phyloP scores from a whole-genome alignment of 2,329 filamentous ascomycete genomes.

The Epichloe sp. region DNA sequence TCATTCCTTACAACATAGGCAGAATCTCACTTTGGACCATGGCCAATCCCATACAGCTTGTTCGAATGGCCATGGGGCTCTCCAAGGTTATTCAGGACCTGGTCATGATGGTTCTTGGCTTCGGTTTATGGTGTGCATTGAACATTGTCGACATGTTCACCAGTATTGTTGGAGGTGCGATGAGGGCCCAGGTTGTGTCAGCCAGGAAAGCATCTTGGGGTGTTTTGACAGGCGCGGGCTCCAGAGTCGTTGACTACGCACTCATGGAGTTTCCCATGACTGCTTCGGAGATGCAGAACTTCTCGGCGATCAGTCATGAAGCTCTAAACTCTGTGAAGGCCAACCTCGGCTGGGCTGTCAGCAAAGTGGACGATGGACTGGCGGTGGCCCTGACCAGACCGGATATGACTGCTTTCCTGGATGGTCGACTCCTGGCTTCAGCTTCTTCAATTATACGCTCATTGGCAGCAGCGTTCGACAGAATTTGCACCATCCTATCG shows the following conservation, averaged over 20 bases:
- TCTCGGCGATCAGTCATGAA: conserved; percentile 63
- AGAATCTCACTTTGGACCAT: conserved; percentile 69
- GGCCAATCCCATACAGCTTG: conserved; percentile 65
- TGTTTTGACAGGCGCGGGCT: conserved; percentile 28
- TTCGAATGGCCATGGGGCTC: conserved; percentile 57
- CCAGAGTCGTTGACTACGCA: conserved; percentile 36
- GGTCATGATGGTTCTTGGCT: conserved; percentile 50
- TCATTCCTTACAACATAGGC: conserved; percentile 83
- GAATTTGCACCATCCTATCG: conserved; percentile 17
- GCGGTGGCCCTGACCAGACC: conserved; percentile 33
- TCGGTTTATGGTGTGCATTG: conserved; percentile 30
- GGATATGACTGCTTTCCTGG: conserved; percentile 18
- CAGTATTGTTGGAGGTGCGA: conserved; percentile 19
- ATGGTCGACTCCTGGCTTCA: conserved; percentile 7
- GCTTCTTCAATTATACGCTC: conserved; percentile 2
- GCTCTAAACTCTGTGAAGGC: conserved; percentile 49
- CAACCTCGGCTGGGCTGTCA: conserved; percentile 30
- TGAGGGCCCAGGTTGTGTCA: conserved; percentile 17
- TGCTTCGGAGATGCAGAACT: conserved; percentile 56
- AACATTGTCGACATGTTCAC: conserved; percentile 26
- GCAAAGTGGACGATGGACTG: conserved; percentile 21
- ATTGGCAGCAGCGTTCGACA: conserved; percentile 10
- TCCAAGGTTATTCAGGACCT: conserved; percentile 73
- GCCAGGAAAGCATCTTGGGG: conserved; percentile 28
- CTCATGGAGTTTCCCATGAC: conserved; percentile 37